phyloP scores from a whole-genome alignment of 441 rosid genomes.

The Gossypium lobatum region DNA sequence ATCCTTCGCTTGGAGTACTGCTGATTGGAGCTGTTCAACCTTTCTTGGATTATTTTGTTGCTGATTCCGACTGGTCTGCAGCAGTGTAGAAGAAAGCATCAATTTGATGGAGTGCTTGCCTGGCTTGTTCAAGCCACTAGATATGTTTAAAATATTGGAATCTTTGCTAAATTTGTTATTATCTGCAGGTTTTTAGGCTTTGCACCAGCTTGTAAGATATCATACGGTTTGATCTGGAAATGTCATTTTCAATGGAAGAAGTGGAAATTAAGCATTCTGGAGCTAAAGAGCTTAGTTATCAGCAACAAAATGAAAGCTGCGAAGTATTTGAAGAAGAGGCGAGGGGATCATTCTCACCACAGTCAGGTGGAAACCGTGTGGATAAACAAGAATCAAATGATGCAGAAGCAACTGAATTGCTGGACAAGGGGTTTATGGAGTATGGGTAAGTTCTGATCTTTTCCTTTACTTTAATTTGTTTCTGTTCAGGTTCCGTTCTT shows the following conservation, averaged over 20 bases:
- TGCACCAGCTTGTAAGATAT: conserved; percentile 29
- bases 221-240: conserved; percentile 22
- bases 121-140: conserved; percentile 54
- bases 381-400: conserved; percentile 4
- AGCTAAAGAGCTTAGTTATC: conserved; percentile 19
- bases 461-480: not conserved
- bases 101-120: conserved; percentile 53
- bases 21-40: conserved; percentile 61
- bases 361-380: conserved; percentile 13
- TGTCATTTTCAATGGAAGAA: conserved; percentile 33
- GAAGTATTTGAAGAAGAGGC: conserved; percentile 15
- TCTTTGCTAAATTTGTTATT: conserved; percentile 36
- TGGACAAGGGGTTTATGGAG: conserved; percentile 52
- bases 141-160: conserved; percentile 24
- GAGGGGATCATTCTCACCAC: not conserved
- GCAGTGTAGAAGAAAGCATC: conserved; percentile 66
- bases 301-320: conserved; percentile 17
- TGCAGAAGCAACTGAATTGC: conserved; percentile 14
- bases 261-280: conserved; percentile 19
- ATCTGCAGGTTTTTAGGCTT: conserved; percentile 56
- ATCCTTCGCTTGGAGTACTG: conserved; percentile 56
- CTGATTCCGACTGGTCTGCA: conserved; percentile 54
- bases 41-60: conserved; percentile 53
- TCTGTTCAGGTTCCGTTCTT: not conserved
- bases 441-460: conserved; percentile 48